Base-by-base conservation (phyloP, 169 alveolate species). In the Plasmodium gallinaceum region DNA sequence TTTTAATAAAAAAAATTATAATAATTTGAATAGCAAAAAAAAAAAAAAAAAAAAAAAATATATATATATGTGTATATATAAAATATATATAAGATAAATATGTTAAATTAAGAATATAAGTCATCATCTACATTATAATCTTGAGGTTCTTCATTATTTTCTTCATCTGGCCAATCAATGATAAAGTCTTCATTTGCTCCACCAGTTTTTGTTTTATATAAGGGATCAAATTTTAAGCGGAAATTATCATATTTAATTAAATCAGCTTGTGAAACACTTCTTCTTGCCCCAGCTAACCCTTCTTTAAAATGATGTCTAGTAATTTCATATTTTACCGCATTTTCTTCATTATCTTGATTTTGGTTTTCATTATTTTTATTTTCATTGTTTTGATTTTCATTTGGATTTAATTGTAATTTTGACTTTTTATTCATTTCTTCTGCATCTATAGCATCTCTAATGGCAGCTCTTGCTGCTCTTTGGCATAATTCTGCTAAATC, bases 401-500 rank as follows among this genome's bases (percentile, higher is more conserved):
- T 68, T n/a, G 74, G 74, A 7, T 95, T 93, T 88, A 91, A 66
- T 75, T 87, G 88, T n/a, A 92, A 88, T 16, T 94, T 91, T 14
- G 92, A 66, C 48, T 75, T 73, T 68, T 92, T 91, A 48, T 93
- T 92, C 92, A 88, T 86, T 70, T 94, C 96, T 45, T 95, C 97
- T 22, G 93, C 94, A 75, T 94, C 96, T 69, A 97, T 96, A 18
- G 99, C 98, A 90, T 99, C 99, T 90, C 99, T 97, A 74, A 99
- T 98, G 10, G 99, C 99, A n/a, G 99, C 98, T 92, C 99, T 98
- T 20, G 99, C 99, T 4, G 99, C 99, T 69, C 99, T 96, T 88
- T 99, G 99, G 91, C 99, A 98, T 88, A 99, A 94, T 93, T 99
- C 99, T 51, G 99, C 99, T 73, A 99, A 86, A 95, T 99, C 99